Conservation (phyloP, 352 stramenopile genomes). For the Elongisporangium prolatum region DNA sequence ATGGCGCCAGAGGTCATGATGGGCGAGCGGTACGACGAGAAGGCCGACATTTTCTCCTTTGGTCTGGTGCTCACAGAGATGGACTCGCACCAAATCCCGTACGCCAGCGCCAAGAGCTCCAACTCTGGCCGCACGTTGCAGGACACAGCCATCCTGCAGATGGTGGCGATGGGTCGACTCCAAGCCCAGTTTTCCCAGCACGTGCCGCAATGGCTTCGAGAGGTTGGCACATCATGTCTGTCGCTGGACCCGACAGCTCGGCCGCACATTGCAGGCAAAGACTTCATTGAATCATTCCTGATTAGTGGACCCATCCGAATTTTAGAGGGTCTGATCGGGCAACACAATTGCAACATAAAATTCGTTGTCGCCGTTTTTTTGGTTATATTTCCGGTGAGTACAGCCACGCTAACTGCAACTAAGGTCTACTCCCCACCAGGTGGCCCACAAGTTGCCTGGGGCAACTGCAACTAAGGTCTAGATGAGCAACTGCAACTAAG, state of each 20-base stretch:
- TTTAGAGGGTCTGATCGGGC: not conserved
- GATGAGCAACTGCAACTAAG: too few species aligned
- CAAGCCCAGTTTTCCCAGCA: constrained; percentile 31
- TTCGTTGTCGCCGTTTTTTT: not conserved
- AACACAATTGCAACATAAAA: not conserved
- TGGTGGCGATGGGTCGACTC: constrained; percentile 22
- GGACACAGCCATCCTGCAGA: constrained; percentile 35
- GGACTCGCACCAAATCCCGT: constrained; percentile 39
- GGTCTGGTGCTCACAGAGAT: constrained; percentile 45
- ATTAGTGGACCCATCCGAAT: not conserved
- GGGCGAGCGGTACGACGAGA: constrained; percentile 33
- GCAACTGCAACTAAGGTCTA: too few species aligned
- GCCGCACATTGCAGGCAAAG: not conserved
- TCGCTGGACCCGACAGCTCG: not conserved
- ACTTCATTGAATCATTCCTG: not conserved
- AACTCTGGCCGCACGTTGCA: constrained; percentile 22
- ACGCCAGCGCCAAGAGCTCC: constrained; percentile 24
- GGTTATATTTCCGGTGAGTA: not conserved
- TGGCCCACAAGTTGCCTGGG: too few species aligned
- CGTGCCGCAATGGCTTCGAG: not conserved
- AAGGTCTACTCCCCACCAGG: too few species aligned
- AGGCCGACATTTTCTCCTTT: constrained; percentile 46
- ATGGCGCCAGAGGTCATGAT: constrained; percentile 56
- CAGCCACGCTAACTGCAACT: not conserved
- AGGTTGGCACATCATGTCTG: not conserved